Conservation (phyloP, 176 grass and related monocot genomes). For the Raddia distichophylla region DNA sequence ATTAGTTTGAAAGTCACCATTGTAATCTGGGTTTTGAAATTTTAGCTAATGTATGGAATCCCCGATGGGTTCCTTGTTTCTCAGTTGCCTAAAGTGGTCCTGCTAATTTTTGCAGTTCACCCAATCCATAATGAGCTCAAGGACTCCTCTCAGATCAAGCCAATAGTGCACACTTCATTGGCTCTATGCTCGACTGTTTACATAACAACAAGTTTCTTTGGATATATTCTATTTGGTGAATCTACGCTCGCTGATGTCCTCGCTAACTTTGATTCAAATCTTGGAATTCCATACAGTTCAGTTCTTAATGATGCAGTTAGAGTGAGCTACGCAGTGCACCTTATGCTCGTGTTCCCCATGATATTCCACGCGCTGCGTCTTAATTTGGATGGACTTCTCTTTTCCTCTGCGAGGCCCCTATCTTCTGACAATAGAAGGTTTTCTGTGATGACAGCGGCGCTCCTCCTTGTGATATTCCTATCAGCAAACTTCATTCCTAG, state of each 20-base stretch:
- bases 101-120: slow-evolving; percentile 69
- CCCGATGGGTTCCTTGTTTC: not conserved
- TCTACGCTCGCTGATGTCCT: slow-evolving; percentile 86
- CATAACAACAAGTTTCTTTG: slow-evolving; percentile 85
- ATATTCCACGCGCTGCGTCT: slow-evolving; percentile 95
- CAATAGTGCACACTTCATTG: slow-evolving; percentile 73
- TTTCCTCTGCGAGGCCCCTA: slow-evolving; percentile 58
- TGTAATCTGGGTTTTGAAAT: not conserved
- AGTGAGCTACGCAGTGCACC: slow-evolving; percentile 87
- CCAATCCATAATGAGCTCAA: slow-evolving; percentile 83
- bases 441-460: slow-evolving; percentile 53
- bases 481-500: slow-evolving; percentile 95
- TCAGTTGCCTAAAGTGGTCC: not conserved
- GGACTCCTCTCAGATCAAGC: slow-evolving; percentile 81
- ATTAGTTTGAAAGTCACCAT: not conserved
- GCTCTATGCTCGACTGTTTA: slow-evolving; percentile 81
- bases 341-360: slow-evolving; percentile 99
- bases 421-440: slow-evolving; percentile 78
- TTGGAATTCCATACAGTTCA: slow-evolving; percentile 87
- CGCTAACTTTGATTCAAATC: slow-evolving; percentile 88
- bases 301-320: slow-evolving; percentile 79
- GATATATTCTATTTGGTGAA: slow-evolving; percentile 89
- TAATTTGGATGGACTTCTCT: slow-evolving; percentile 88
- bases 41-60: not conserved
- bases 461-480: slow-evolving; percentile 75